Evolutionary conservation across 257 asterid genomes (phyloP).

Genomic region (Scutellaria minor): DNA sequence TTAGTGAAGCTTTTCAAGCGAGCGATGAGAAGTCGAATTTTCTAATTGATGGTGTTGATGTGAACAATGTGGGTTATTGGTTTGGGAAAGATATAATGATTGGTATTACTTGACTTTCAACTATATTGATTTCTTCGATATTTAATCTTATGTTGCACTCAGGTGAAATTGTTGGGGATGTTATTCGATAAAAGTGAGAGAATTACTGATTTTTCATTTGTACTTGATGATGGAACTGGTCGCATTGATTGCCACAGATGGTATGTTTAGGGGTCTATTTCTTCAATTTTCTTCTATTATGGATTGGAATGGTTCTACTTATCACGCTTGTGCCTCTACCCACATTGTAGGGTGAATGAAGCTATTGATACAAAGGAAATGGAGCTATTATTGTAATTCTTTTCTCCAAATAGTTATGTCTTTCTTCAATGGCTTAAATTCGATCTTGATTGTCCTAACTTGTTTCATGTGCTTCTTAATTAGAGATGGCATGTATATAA

Average conservation of each 20-base stretch:
- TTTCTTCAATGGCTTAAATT: conserved; percentile 15
- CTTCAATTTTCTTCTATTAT: neutral
- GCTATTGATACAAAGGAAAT: conserved; percentile 68
- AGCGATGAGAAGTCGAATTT: conserved; percentile 70
- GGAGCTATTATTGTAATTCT: conserved; percentile 64
- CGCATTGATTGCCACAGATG: conserved; percentile 75
- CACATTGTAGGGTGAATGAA: conserved; percentile 67
- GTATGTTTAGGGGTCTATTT: conserved; percentile 40
- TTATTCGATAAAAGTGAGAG: conserved; percentile 60
- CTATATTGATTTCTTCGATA: conserved; percentile 7
- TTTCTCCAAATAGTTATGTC: conserved; percentile 31
- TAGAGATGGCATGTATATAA: conserved; percentile 87
- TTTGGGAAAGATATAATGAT: neutral
- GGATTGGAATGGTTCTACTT: conserved; percentile 1
- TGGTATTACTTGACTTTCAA: neutral
- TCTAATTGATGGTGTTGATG: conserved; percentile 81
- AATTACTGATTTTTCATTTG: conserved; percentile 70
- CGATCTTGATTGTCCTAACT: conserved; percentile 22
- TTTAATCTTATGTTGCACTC: conserved; percentile 22
- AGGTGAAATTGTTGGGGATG: conserved; percentile 88
- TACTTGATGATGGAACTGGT: conserved; percentile 93
- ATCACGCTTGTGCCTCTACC: conserved; percentile 18
- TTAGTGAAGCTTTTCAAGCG: conserved; percentile 64
- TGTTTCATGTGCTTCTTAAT: conserved; percentile 26
- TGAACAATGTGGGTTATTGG: conserved; percentile 57